Base-by-base conservation (phyloP, 208 protist genomes). In the Trypanosoma conorhini region DNA sequence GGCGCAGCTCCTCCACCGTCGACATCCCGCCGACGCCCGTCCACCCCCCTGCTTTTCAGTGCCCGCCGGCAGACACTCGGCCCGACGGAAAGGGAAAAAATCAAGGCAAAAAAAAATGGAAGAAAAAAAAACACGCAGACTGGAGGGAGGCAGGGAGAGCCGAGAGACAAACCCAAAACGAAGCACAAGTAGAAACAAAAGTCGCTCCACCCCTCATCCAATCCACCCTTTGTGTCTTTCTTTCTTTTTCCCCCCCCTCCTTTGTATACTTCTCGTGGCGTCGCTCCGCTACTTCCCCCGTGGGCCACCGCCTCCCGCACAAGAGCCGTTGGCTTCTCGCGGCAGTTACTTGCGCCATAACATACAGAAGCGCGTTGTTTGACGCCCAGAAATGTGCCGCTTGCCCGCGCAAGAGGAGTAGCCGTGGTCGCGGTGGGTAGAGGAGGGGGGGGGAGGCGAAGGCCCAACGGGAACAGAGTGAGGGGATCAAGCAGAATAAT, bases 1-100 rank as follows among this genome's bases (percentile, higher is more conserved):
- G 58, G 44, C 79, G 77, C 57, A 80, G 33, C n/a, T 85, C 78
- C 26, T 62, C 77, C 30, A 72, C 73, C 5, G 76, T 85, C 4
- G 74, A n/a, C n/a, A n/a, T n/a, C n/a, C n/a, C n/a, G n/a, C n/a
- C n/a, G n/a, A n/a, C n/a, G n/a, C n/a, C n/a, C n/a, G n/a, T n/a
- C 58, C 83, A 83, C 81, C 5, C 5, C 10, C 42, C 17, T 22
- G 13, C 48, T 17, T 22, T 19, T 22, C 5, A 24, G 48, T 22
- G 21, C 48, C 48, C 21, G 4, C 12, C 13, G 12, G n/a, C n/a
- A 15, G n/a, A 4, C 19, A 52, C 21, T 52, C 12, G n/a, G n/a
- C 48, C 12, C 48, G n/a, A 4, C 13, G 48, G 9, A 61, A 38
- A 22, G 48, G 21, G 13, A 69, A 35, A 68, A 1, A 48, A 64